A percentile compares a stretch with the other conserved stretches of the same genome.
These are phyloP conservation scores for Sclerotinia minor DNA, from an alignment of 2,329 filamentous ascomycete species.

Conservation along the genomic window DNA sequence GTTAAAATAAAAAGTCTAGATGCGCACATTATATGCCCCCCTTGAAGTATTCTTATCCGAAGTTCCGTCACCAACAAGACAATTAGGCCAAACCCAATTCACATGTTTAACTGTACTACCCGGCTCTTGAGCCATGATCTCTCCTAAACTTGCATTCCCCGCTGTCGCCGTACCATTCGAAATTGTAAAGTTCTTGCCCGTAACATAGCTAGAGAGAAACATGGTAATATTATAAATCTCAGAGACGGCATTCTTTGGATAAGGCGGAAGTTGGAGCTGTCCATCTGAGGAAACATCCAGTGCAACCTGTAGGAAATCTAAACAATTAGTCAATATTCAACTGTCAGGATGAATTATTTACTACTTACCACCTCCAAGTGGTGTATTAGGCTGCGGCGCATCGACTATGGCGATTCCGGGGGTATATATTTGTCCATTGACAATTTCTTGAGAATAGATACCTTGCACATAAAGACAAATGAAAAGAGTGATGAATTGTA, in stretches of 20 bases:
- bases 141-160: slow-evolving; percentile 56
- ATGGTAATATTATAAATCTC: slow-evolving; percentile 64
- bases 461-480: slow-evolving; percentile 29
- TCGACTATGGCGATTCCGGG: slow-evolving; percentile 67
- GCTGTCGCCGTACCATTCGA: slow-evolving; percentile 59
- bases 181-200: slow-evolving; percentile 66
- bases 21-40: slow-evolving; percentile 59
- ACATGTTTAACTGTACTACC: slow-evolving; percentile 73
- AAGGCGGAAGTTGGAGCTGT: slow-evolving; percentile 59
- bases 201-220: slow-evolving; percentile 65
- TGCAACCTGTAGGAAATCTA: slow-evolving; percentile 59
- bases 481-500: slow-evolving; percentile 28
- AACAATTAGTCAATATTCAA: slow-evolving; percentile 25
- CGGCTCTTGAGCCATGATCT: slow-evolving; percentile 63
- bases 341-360: not conserved
- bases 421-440: slow-evolving; percentile 68
- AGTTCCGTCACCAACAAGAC: slow-evolving; percentile 59
- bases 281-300: slow-evolving; percentile 68
- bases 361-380: slow-evolving; percentile 60
- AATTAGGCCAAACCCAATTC: slow-evolving; percentile 71
- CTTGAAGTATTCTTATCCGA: slow-evolving; percentile 50
- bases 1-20: not conserved
- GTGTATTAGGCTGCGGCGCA: slow-evolving; percentile 64
- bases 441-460: slow-evolving; percentile 52
- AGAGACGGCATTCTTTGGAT: slow-evolving; percentile 54